A percentile compares a stretch with the other conserved stretches of the same genome.
Evolutionary conservation across 495 filamentous ascomycete genomes (phyloP).

Genomic region (Penicillium bialowiezense): DNA sequence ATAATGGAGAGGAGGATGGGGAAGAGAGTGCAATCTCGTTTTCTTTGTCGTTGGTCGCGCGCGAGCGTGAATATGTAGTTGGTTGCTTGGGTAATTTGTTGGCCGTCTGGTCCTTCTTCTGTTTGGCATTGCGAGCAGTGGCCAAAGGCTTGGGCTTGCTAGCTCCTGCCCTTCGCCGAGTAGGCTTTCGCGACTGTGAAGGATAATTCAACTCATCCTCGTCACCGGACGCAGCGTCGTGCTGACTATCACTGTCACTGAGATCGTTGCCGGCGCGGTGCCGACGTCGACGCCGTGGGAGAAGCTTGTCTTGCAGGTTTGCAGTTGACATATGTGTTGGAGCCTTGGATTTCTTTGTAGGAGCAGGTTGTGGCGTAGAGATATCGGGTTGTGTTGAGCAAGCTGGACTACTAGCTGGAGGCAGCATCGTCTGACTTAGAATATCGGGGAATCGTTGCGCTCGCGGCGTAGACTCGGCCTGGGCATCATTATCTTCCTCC

Average conservation of each 20-base stretch:
- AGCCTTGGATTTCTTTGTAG: conserved; percentile 29
- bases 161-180: conserved; percentile 10
- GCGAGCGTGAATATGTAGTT: conserved; percentile 12
- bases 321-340: conserved; percentile 44
- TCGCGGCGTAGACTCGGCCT: conserved; percentile 10
- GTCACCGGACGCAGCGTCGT: conserved; percentile 28
- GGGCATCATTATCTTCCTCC: background rate
- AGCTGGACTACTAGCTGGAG: conserved; percentile 48
- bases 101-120: conserved; percentile 8
- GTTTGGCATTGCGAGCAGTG: conserved; percentile 13
- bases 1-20: conserved; percentile 38
- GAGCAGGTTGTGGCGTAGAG: conserved; percentile 11
- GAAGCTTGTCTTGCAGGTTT: conserved; percentile 44
- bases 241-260: conserved; percentile 37
- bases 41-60: conserved; percentile 25
- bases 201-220: conserved; percentile 40
- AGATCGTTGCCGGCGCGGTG: conserved; percentile 12
- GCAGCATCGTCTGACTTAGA: conserved; percentile 50
- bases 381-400: conserved; percentile 5
- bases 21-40: conserved; percentile 32
- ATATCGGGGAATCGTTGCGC: conserved; percentile 28
- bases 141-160: conserved; percentile 17
- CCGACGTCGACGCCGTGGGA: conserved; percentile 39
- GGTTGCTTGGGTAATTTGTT: background rate
- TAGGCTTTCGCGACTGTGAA: conserved; percentile 20